Conservation (phyloP, 768 basidiomycete species). For the Boletus barrowsii region DNA sequence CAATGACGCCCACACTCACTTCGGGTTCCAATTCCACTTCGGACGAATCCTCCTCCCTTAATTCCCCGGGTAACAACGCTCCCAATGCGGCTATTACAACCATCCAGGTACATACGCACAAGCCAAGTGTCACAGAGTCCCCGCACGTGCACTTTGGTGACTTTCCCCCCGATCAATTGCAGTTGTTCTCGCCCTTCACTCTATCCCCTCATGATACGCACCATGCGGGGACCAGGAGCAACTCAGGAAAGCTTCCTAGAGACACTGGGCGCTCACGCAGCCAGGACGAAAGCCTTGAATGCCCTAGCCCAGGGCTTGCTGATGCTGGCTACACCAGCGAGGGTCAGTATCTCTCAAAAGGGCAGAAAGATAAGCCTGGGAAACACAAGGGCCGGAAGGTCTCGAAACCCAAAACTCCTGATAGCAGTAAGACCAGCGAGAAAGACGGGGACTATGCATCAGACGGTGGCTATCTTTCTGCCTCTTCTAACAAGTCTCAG, state of each 20-base stretch:
- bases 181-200: conserved; percentile 24
- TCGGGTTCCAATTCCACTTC: conserved; percentile 41
- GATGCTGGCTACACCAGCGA: conserved; percentile 30
- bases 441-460: conserved; percentile 24
- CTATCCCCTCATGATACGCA: conserved; percentile 8
- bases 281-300: conserved; percentile 23
- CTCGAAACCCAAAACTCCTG: conserved; percentile 14
- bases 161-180: conserved; percentile 30
- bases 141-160: conserved; percentile 32
- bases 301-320: conserved; percentile 13
- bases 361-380: conserved; percentile 19
- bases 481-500: conserved; percentile 32
- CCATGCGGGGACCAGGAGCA: neutral
- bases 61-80: conserved; percentile 20
- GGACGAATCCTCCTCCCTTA: conserved; percentile 39
- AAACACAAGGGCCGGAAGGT: conserved; percentile 20
- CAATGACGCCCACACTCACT: conserved; percentile 35
- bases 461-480: conserved; percentile 34
- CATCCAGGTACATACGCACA: conserved; percentile 25
- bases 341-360: conserved; percentile 31
- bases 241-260: neutral
- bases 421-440: conserved; percentile 17
- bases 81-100: conserved; percentile 13
- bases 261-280: conserved; percentile 18
- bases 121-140: conserved; percentile 27